Evolutionary conservation across 164 flowering plant species (phyloP).

Genomic region (Pachysandra terminalis): DNA sequence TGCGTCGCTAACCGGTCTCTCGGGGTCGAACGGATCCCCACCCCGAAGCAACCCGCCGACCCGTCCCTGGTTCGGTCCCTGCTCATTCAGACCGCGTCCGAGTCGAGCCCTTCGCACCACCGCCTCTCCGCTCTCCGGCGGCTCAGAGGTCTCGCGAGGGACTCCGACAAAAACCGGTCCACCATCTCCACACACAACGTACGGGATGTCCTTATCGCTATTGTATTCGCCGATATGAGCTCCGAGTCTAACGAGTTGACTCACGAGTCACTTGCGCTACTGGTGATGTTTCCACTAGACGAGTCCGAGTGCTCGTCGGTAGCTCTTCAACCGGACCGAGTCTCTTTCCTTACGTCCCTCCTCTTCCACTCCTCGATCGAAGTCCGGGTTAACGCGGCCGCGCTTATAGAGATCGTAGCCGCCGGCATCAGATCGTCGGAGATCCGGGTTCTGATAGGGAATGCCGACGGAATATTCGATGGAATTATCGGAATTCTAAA

Average conservation of each 20-base stretch:
- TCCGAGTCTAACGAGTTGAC: conserved; percentile 39
- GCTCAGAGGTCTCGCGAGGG: conserved; percentile 64
- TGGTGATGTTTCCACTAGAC: conserved; percentile 47
- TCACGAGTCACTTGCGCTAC: conserved; percentile 58
- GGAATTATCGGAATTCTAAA: conserved; percentile 55
- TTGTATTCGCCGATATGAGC: conserved; percentile 30
- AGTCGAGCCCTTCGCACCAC: conserved; percentile 19
- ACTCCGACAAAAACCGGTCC: conserved; percentile 74
- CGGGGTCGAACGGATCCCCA: conserved; percentile 87
- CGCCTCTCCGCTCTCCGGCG: conserved; percentile 61
- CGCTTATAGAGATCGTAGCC: conserved; percentile 57
- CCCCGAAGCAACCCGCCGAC: conserved; percentile 97
- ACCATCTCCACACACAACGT: conserved; percentile 47
- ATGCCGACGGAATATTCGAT: conserved; percentile 46
- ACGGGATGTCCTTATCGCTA: conserved; percentile 25
- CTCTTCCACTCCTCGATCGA: conserved; percentile 59
- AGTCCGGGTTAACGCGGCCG: conserved; percentile 68
- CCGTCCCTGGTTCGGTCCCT: conserved; percentile 54
- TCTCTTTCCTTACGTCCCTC: conserved; percentile 37
- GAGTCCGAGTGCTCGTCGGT: conserved; percentile 52
- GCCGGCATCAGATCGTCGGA: conserved; percentile 64
- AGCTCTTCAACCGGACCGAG: conserved; percentile 42
- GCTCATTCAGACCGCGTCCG: conserved; percentile 38
- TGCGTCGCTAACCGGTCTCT: conserved; percentile 76
- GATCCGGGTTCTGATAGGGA: conserved; percentile 44